Base-by-base conservation (phyloP, 2,329 filamentous ascomycete genomes). In the Phialemoniopsis sp. region DNA sequence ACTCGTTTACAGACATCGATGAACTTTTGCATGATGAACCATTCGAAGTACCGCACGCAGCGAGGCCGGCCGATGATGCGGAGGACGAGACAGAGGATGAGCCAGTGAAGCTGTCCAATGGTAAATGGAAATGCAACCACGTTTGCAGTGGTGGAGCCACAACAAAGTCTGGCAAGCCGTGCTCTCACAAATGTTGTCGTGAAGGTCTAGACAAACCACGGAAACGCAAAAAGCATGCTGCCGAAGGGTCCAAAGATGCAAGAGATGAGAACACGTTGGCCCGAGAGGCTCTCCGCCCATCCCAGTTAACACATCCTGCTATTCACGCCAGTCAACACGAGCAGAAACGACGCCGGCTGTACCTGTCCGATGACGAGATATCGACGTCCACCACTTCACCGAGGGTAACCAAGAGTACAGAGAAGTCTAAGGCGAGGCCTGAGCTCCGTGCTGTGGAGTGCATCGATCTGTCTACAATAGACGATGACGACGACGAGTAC, bases 81-180 rank as follows among this genome's bases (percentile, higher is more conserved):
- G 37, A 37, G 2, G 39, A 43, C 14, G 39, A 33, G 4, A 29
- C 34, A 18, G 34, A 34, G 4, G 34, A 30, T 8, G 56, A 72
- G 34, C 71, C 79, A 5, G 55, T 63, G 2, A 72, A 70, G 48
- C 71, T 89, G 44, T 59, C 68, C 0, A 90, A 87, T 52, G 86
- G 85, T 0, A 86, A 74, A 52, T 90, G 82, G 79, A 72, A 73
- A 29, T 91, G 87, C 60, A 84, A 84, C 42, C 87, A 91, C 53
- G 59, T 59, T 14, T 90, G 87, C 39, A 53, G 54, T n/a, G 64
- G 65, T 36, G 59, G 56, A 3, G 53, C 53, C 2, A 51, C 51
- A 16, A 63, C 63, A 2, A 59, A 58, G 42, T 55, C 57, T 30
- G 65, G 67, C 5, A 63, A 60, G 28, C 47, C 41, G 28, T 90